phyloP scores from a whole-genome alignment of 2,329 filamentous ascomycete genomes.

The Claviceps sp. region DNA sequence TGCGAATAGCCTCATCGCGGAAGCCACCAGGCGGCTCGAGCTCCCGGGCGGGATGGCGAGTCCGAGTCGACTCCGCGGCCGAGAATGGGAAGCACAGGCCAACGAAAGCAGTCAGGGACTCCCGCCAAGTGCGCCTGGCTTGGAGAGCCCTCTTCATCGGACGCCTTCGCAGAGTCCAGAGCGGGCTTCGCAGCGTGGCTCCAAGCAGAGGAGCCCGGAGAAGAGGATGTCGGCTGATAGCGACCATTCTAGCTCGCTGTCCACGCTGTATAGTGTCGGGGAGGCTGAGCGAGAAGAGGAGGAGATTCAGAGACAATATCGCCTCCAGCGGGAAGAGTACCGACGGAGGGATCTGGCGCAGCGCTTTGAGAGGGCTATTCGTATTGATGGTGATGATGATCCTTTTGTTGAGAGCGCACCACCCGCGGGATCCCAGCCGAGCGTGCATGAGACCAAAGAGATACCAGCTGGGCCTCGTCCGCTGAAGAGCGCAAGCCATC shows the following conservation, averaged over 20 bases:
- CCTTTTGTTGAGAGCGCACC: slow-evolving; percentile 18
- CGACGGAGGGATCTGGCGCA: neutral
- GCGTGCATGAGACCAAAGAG: slow-evolving; percentile 1
- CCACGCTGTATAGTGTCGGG: slow-evolving; percentile 43
- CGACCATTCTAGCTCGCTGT: slow-evolving; percentile 38
- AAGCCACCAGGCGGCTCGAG: slow-evolving; percentile 22
- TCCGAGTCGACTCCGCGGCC: slow-evolving; percentile 25
- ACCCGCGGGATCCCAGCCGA: neutral
- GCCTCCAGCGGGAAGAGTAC: neutral
- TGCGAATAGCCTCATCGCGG: slow-evolving; percentile 27
- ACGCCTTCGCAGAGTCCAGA: slow-evolving; percentile 10
- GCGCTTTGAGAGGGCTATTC: neutral
- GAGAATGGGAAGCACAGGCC: slow-evolving; percentile 13
- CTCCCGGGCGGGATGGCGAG: slow-evolving; percentile 27
- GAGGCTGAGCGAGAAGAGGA: slow-evolving; percentile 26
- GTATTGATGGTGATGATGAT: slow-evolving; percentile 10
- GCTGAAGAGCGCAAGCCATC: slow-evolving; percentile 9
- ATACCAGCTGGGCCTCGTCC: slow-evolving; percentile 8
- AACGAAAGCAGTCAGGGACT: slow-evolving; percentile 4
- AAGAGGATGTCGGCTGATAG: slow-evolving; percentile 25
- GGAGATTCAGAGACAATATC: slow-evolving; percentile 3
- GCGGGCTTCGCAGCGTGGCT: slow-evolving; percentile 10
- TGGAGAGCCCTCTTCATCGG: slow-evolving; percentile 5
- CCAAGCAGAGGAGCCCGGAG: slow-evolving; percentile 5
- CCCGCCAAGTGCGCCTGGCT: slow-evolving; percentile 3